Conservation (phyloP, 208 protist genomes). For the Leishmania arabica region DNA sequence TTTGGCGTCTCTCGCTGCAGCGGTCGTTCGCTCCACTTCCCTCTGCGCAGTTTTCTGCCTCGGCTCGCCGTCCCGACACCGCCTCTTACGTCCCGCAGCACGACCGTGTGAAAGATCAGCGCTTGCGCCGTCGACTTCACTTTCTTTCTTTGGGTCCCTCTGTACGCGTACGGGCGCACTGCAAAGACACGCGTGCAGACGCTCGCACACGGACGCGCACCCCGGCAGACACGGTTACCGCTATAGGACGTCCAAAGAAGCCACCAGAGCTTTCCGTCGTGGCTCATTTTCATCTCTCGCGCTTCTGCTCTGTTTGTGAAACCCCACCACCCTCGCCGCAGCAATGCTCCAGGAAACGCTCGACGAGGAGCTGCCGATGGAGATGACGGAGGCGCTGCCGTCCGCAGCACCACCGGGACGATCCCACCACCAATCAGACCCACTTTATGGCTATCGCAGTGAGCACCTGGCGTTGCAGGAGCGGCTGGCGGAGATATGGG, state of each 20-base stretch:
- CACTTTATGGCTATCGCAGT: slow-evolving; percentile 18
- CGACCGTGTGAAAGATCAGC: not conserved
- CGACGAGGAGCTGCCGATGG: slow-evolving; percentile 15
- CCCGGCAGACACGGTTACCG: not conserved
- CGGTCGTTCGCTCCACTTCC: not conserved
- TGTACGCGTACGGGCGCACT: not conserved
- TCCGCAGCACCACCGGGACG: not conserved
- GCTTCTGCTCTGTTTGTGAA: not conserved
- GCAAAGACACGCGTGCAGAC: not conserved
- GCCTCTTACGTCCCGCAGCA: not conserved
- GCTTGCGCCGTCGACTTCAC: not conserved
- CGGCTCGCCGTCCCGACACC: not conserved
- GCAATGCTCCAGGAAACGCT: slow-evolving; percentile 1
- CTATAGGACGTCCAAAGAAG: not conserved
- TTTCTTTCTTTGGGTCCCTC: not conserved
- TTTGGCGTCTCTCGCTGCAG: no score
- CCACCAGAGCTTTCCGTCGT: not conserved
- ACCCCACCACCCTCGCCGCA: not conserved
- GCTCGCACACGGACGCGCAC: not conserved
- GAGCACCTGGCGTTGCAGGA: slow-evolving; percentile 13
- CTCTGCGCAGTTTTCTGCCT: not conserved
- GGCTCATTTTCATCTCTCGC: not conserved
- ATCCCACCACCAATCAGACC: slow-evolving; percentile 6
- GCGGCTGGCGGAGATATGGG: slow-evolving; percentile 51
- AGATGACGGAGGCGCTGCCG: not conserved